Evolutionary conservation across 2,329 filamentous ascomycete species (phyloP), one percentile per base, ranked within the genome.

Genomic region (Colletotrichum endophyticum): DNA sequence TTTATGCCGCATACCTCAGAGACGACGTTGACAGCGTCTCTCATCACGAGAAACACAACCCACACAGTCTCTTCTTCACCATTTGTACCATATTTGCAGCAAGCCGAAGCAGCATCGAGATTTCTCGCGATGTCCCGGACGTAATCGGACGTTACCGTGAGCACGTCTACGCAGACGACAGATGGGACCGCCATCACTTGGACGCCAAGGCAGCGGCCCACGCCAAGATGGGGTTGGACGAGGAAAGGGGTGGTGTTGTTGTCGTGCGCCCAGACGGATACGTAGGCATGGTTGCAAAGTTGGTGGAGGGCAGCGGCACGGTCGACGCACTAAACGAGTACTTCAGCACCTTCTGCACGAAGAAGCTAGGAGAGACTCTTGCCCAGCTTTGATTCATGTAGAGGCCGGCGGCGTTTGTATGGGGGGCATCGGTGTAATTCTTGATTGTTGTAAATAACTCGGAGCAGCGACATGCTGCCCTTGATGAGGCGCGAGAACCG

Each of bases 241-340:
- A 94, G 81, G 92, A 94, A 77, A 90, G 87, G 77, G 95, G 95
- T 13, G 95, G 94, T 73, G 91, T 98, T 3, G 93, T 98, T 3
- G 94, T 98, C 12, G 95, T 98, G 9, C 88, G 96, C 61, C 96
- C 96, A 0, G 96, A 98, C 84, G 95, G 95, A 9, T 97, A 98
- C 83, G 94, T 98, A 32, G 95, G 94, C 27, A 90, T 95, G 77
- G 94, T 96, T 6, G 91, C 94, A 13, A 89, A 89, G 80, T 86
- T 98, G 27, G 93, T 91, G 3, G 94, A 96, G 84, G 96, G 96
- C 1, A 91, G 86, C 73, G 95, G 92, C 19, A 98, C 96, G 0
- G 92, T 95, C 1, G 94, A 98, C 80, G 95, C 93, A 19, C 86
- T 98, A 80, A 95, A 98, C 81, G 89, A 91, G 78, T 98, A 98